These are phyloP conservation scores for Mucor mucedo DNA, from an alignment of 371 early-diverging fungal species.

Conservation along the genomic window DNA sequence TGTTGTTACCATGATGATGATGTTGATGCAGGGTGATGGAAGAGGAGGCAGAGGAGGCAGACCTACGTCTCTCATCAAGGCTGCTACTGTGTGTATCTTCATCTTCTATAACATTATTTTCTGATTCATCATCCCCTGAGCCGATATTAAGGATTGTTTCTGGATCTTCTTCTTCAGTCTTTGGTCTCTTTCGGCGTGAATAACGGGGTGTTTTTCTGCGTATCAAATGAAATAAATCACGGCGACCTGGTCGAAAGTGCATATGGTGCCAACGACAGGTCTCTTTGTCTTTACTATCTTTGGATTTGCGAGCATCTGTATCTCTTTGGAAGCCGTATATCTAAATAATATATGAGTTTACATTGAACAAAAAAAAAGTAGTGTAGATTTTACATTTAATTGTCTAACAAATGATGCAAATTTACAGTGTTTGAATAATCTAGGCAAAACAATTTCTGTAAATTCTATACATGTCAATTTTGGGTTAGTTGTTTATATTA, in stretches of 20 bases:
- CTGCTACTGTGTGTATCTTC: slow-evolving; percentile 5
- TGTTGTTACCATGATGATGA: background rate
- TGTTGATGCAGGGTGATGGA: slow-evolving; percentile 17
- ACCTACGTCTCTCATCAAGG: slow-evolving; percentile 22
- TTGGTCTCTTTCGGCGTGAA: slow-evolving; percentile 23
- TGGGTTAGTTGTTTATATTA: background rate
- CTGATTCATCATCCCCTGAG: slow-evolving; percentile 20
- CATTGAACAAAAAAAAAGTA: background rate
- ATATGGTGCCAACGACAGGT: slow-evolving; percentile 54
- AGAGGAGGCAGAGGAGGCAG: slow-evolving; percentile 25
- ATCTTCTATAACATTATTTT: slow-evolving; percentile 4
- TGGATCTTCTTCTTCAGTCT: slow-evolving; percentile 24
- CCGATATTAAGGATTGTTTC: slow-evolving; percentile 22
- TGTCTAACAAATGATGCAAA: slow-evolving; percentile 59
- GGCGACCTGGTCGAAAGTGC: slow-evolving; percentile 45
- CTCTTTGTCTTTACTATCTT: slow-evolving; percentile 49
- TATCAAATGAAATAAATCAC: slow-evolving; percentile 50
- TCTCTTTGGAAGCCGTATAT: slow-evolving; percentile 58
- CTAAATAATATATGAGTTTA: slow-evolving; percentile 15
- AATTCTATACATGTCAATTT: slow-evolving; percentile 35
- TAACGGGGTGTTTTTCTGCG: slow-evolving; percentile 49
- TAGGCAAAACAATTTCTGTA: slow-evolving; percentile 49
- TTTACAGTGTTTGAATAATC: slow-evolving; percentile 56
- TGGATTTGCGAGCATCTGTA: slow-evolving; percentile 59
- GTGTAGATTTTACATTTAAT: slow-evolving; percentile 41